Conservation (phyloP, 2,329 filamentous ascomycete species). For the Blastomyces gilchristii region DNA sequence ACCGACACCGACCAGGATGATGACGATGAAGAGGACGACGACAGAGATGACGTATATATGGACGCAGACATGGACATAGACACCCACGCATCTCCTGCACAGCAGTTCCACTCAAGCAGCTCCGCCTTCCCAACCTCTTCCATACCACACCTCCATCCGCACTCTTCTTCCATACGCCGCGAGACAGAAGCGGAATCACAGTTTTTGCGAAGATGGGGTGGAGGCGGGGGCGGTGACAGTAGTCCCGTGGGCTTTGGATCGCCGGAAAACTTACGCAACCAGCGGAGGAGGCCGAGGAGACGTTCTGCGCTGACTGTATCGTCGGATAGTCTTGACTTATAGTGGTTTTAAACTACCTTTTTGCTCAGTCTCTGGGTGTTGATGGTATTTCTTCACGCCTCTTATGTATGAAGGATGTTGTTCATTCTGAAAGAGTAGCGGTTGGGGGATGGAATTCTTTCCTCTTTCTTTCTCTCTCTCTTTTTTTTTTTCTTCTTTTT, state of each 20-base stretch:
- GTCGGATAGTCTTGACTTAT: constrained; percentile 44
- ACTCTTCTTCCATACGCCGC: constrained; percentile 17
- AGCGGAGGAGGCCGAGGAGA: constrained; percentile 23
- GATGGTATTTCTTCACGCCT: neutral
- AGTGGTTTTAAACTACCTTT: neutral
- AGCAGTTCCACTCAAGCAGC: constrained; percentile 10
- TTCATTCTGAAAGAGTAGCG: neutral
- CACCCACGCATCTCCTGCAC: neutral
- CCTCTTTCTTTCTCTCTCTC: too few relatives aligned
- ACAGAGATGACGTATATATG: constrained; percentile 8
- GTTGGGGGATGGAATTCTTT: too few relatives aligned
- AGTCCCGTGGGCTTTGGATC: neutral
- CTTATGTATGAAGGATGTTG: neutral
- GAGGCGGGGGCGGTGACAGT: constrained; percentile 17
- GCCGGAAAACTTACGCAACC: constrained; percentile 15
- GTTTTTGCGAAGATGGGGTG: constrained; percentile 33
- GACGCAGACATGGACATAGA: constrained; percentile 4
- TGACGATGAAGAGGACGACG: constrained; percentile 10
- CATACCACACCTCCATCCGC: constrained; percentile 23
- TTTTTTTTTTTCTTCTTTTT: too few relatives aligned
- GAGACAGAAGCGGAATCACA: constrained; percentile 33
- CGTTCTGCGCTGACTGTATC: constrained; percentile 31
- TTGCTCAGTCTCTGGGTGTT: too few relatives aligned
- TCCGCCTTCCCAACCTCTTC: constrained; percentile 18
- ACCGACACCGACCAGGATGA: constrained; percentile 55